These are phyloP conservation scores for Macroventuria anomochaeta DNA, from an alignment of 2,329 filamentous ascomycete genomes.

Conservation along the genomic window DNA sequence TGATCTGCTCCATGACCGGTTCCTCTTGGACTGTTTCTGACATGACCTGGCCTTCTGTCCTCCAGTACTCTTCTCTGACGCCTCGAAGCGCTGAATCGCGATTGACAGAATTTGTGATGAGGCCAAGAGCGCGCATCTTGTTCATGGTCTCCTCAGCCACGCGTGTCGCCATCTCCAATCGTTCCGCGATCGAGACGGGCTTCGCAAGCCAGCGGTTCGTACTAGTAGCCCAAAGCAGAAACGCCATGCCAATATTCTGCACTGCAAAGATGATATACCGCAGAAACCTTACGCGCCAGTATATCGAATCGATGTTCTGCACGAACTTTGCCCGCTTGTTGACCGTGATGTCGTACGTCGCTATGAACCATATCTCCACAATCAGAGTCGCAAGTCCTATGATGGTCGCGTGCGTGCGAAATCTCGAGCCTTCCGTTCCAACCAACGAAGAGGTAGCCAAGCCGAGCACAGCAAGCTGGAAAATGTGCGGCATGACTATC, in stretches of 20 bases:
- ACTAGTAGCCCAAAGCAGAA: slow-evolving; percentile 73
- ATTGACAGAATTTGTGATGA: slow-evolving; percentile 80
- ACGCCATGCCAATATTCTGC: slow-evolving; percentile 69
- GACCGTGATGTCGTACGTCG: slow-evolving; percentile 68
- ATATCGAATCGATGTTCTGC: slow-evolving; percentile 71
- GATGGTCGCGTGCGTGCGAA: slow-evolving; percentile 74
- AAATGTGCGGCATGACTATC: slow-evolving; percentile 76
- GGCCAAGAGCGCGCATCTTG: slow-evolving; percentile 74
- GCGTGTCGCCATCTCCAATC: slow-evolving; percentile 66
- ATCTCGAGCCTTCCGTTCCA: slow-evolving; percentile 68
- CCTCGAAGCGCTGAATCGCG: slow-evolving; percentile 74
- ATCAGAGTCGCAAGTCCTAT: slow-evolving; percentile 64
- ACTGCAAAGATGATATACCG: slow-evolving; percentile 69
- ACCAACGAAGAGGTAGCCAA: slow-evolving; percentile 74
- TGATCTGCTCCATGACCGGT: slow-evolving; percentile 74
- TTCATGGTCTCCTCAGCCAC: slow-evolving; percentile 66
- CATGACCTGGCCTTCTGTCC: slow-evolving; percentile 75
- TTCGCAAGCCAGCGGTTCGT: slow-evolving; percentile 80
- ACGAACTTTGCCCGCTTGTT: slow-evolving; percentile 68
- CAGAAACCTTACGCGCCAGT: slow-evolving; percentile 70
- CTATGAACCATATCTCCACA: slow-evolving; percentile 70
- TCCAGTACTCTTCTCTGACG: slow-evolving; percentile 77
- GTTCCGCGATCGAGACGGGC: slow-evolving; percentile 67
- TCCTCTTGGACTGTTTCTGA: slow-evolving; percentile 78
- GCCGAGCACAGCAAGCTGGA: slow-evolving; percentile 76